Base-by-base conservation (phyloP, 23 red algal species). In the Chondrus crispus region DNA sequence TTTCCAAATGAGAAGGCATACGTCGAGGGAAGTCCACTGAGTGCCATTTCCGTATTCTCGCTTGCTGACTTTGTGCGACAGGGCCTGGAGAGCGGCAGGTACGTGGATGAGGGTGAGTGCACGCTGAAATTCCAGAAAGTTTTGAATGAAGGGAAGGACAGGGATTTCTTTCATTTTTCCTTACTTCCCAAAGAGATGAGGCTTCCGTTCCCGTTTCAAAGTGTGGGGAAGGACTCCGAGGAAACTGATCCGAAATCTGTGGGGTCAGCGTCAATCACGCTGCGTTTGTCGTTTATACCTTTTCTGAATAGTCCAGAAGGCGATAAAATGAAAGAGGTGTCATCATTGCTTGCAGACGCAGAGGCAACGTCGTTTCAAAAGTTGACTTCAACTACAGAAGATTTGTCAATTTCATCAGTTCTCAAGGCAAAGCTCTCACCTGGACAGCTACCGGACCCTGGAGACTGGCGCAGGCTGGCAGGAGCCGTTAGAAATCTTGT, bases 211-310 rank as follows among this genome's bases (percentile, higher is more conserved):
- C 37, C 22, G 37, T 24, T 24, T 44, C 29, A 76, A 26, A n/a
- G 20, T 24, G 18, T 8, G 12, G 38, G 9, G 13, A 38, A 76
- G 10, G 71, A 76, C 9, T 41, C 35, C 8, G 18, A 76, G 28
- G 13, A 24, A 76, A 9, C 9, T 9, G 71, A 76, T 13, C 10
- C 33, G 10, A 38, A 36, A 24, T 20, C 9, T 11, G 24, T 6
- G 60, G 26, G 35, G 18, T 22, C 26, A 32, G 28, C 22, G 38
- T 76, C 37, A 2, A 46, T 68, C 42, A 46, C 42, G 18, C 37
- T 90, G 48, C 71, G 80, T 50, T 69, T 90, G 2, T 80, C 43
- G 9, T 90, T 90, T 20, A 73, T 90, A 18, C 86, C 87, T 1
- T 90, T 90, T 78, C 2, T 3, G 22, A 42, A 28, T 13, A 6